Percentiles rank a stretch among this genome's conserved stretches.
These are phyloP conservation scores for Boletus patriciae DNA, from an alignment of 768 basidiomycete species.

Conservation along the genomic window DNA sequence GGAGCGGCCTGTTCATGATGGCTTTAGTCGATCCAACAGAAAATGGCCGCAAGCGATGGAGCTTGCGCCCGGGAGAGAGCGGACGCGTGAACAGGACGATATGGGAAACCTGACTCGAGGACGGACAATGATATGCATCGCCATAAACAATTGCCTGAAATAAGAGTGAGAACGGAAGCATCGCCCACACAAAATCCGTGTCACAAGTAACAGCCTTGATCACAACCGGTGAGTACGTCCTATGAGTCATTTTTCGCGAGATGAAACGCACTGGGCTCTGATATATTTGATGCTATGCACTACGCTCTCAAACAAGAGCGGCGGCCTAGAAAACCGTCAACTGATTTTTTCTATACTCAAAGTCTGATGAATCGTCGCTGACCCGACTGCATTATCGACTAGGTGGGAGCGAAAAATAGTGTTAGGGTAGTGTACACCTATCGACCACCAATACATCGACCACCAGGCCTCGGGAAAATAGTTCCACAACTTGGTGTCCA, in stretches of 20 bases:
- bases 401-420: neutral
- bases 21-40: slow-evolving; percentile 1
- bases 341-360: slow-evolving; percentile 38
- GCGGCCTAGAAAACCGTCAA: slow-evolving; percentile 69
- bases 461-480: too few species aligned
- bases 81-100: slow-evolving; percentile 8
- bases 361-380: neutral
- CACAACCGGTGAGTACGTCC: slow-evolving; percentile 2
- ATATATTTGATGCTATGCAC: slow-evolving; percentile 50
- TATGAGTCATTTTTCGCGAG: slow-evolving; percentile 13
- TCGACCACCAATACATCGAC: neutral
- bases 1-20: slow-evolving; percentile 25
- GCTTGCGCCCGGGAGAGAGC: slow-evolving; percentile 7
- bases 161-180: neutral
- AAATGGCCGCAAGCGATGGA: slow-evolving; percentile 13
- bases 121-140: slow-evolving; percentile 5
- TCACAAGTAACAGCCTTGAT: neutral
- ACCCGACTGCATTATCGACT: neutral
- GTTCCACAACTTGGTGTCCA: neutral
- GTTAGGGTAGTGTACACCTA: slow-evolving; percentile 1
- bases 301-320: slow-evolving; percentile 45
- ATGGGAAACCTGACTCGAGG: slow-evolving; percentile 23
- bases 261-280: slow-evolving; percentile 71
- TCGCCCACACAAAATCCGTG: neutral
- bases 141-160: slow-evolving; percentile 7